Base-by-base conservation (phyloP, 257 asterid species). In the Capsicum chinense region DNA sequence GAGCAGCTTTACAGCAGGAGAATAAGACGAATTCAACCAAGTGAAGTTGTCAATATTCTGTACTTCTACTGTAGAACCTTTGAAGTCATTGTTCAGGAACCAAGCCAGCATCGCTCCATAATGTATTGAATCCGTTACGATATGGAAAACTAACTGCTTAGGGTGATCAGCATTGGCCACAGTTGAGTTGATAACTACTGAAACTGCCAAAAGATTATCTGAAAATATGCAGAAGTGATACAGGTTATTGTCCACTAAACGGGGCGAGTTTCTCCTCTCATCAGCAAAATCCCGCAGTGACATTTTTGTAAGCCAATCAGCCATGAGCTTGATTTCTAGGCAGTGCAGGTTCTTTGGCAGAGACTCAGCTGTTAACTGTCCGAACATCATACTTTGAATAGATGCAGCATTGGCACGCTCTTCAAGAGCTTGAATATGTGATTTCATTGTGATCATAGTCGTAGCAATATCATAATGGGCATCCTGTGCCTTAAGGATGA, bases 221-320 rank as follows among this genome's bases (percentile, higher is more conserved):
- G 98, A 95, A 89, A 93, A 93, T 87, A 93, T 86, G 86, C 98
- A 95, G 21, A 95, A 95, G 88, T 95, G 98, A 89, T 93, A 93
- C 11, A 95, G 88, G 83, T 92, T 95, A 80, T 93, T 93, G 88
- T 93, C 98, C 33, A 90, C 88, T 21, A 95, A 83, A 48, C 95
- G 92, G 12, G 95, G 97, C n/a, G 96, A 95, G 90, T 88, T 91
- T 82, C 86, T 91, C 70, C 87, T 89, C 85, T 92, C 93, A 35
- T 89, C 89, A 35, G 94, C 95, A 88, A 88, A 90, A 84, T 84
- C 88, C 86, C 86, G 94, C 19, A 88, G 6, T 5, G 93, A 86
- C 83, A 86, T 90, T 68, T 84, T 86, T 86, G 86, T 91, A 11
- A 93, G 87, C 98, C 98, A 95, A 83, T 92, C 93, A 7, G 90